Evolutionary conservation across 441 rosid species (phyloP).

Genomic region (Omphalea diandra): DNA sequence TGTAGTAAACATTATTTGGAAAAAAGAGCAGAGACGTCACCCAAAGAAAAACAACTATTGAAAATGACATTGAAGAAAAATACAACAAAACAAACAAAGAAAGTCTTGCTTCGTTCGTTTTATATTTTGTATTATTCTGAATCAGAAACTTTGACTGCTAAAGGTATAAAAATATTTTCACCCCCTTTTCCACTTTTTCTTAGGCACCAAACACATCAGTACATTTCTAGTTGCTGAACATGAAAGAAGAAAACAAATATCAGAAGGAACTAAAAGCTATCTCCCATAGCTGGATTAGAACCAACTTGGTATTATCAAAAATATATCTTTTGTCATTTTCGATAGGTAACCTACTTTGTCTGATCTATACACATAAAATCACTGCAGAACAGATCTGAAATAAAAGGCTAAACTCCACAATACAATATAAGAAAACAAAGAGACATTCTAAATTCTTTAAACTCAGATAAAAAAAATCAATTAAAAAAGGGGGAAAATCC

Average conservation of each 20-base stretch:
- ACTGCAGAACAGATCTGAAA: slow-evolving; percentile 14
- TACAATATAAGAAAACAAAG: slow-evolving; percentile 1
- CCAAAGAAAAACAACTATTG: neutral
- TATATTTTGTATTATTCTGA: neutral
- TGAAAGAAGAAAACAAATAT: neutral
- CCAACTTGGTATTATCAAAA: neutral
- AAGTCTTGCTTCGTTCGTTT: neutral
- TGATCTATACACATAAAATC: neutral
- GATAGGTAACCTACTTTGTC: neutral
- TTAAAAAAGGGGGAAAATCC: neutral
- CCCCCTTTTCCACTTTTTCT: slow-evolving; percentile 11
- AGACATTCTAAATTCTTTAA: neutral
- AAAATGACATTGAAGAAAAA: neutral
- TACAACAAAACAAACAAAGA: neutral
- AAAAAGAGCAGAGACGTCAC: slow-evolving; percentile 8
- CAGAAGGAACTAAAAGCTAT: neutral
- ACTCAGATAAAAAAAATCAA: neutral
- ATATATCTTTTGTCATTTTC: slow-evolving; percentile 1
- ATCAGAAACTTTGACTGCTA: slow-evolving; percentile 6
- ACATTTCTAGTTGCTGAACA: neutral
- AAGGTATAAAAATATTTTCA: neutral
- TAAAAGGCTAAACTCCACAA: neutral
- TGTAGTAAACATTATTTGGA: neutral
- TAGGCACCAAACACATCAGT: slow-evolving; percentile 19
- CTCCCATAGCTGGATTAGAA: neutral